Conservation (phyloP, 305 asterid species). For the Galium porrigens region DNA sequence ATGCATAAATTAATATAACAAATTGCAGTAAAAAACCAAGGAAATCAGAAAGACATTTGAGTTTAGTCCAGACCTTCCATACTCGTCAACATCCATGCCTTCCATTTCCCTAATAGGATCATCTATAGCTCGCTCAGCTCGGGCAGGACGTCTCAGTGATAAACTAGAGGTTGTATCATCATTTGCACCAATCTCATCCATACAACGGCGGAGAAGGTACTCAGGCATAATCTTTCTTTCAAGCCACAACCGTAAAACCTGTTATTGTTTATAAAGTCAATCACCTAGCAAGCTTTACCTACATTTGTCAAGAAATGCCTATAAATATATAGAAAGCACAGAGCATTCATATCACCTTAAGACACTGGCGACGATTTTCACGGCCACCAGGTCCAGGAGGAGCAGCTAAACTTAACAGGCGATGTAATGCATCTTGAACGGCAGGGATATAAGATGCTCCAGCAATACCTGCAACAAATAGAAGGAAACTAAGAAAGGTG, state of each 20-base stretch:
- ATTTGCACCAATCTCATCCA: conserved; percentile 50
- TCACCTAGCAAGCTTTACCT: conserved; percentile 15
- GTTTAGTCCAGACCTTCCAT: conserved; percentile 50
- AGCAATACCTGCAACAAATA: conserved; percentile 40
- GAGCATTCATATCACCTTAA: conserved; percentile 38
- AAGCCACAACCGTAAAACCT: conserved; percentile 86
- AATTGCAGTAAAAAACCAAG: neutral
- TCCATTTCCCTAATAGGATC: conserved; percentile 95
- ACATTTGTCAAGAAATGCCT: conserved; percentile 12
- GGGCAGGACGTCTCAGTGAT: conserved; percentile 63
- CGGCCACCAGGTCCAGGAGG: conserved; percentile 67
- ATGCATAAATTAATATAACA: neutral
- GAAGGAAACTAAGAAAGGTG: conserved; percentile 2
- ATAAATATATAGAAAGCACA: conserved; percentile 8
- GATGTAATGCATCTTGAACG: conserved; percentile 72
- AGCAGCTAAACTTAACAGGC: conserved; percentile 78
- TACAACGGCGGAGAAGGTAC: conserved; percentile 47
- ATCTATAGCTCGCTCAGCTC: conserved; percentile 73
- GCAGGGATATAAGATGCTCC: conserved; percentile 71
- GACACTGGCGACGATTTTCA: conserved; percentile 90
- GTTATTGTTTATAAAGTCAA: conserved; percentile 18
- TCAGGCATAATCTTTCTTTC: conserved; percentile 82
- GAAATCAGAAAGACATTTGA: neutral
- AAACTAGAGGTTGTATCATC: conserved; percentile 53
- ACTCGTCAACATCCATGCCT: conserved; percentile 84